Evolutionary conservation across 768 basidiomycete genomes (phyloP), one percentile per base, ranked within the genome.

Genomic region (Cystobasidium ongulense): DNA sequence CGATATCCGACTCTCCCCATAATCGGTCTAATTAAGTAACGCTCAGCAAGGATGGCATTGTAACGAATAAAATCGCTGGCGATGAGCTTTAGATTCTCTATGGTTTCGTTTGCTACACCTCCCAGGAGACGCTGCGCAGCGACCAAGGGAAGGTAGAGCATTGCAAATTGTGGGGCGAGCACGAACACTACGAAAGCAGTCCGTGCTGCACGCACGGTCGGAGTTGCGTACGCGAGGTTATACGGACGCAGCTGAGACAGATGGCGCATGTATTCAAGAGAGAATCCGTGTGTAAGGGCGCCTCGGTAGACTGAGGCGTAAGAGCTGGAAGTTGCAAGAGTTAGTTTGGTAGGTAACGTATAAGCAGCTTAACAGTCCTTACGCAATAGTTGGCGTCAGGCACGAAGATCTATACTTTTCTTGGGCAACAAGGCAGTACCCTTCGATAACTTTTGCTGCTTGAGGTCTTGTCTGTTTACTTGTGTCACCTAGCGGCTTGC

Each of bases 171-270:
- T 18, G 65, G 65, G 1, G 25, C 38, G 23, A 67, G 50, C 1
- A 67, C 29, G 43, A 67, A 23, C 10, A 3, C 43, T 1, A 46
- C 27, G 65, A 67, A 67, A 7, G 31, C 10, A 23, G 2, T 4
- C 23, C 29, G 10, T 38, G 43, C 39, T 27, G n/a, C n/a, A 15
- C 46, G 41, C 43, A 53, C 65, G n/a, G 21, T 21, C 17, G 7
- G 8, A 31, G 39, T 29, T 2, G 43, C 65, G 50, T 67, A 41
- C 3, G 38, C 65, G 3, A 50, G 38, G 43, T 67, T 67, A 31
- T 67, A 67, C 23, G 65, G 65, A 21, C 65, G 65, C 13, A 67
- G 65, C 17, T 50, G 65, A 11, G 43, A 36, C 25, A 67, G 43
- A 23, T 67, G 43, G 7, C 65, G 65, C 43, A 46, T 8, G 27